A percentile compares a stretch with the other conserved stretches of the same genome.
These are phyloP conservation scores for Tuber calosporum DNA, from an alignment of 495 filamentous ascomycete species.

Conservation along the genomic window DNA sequence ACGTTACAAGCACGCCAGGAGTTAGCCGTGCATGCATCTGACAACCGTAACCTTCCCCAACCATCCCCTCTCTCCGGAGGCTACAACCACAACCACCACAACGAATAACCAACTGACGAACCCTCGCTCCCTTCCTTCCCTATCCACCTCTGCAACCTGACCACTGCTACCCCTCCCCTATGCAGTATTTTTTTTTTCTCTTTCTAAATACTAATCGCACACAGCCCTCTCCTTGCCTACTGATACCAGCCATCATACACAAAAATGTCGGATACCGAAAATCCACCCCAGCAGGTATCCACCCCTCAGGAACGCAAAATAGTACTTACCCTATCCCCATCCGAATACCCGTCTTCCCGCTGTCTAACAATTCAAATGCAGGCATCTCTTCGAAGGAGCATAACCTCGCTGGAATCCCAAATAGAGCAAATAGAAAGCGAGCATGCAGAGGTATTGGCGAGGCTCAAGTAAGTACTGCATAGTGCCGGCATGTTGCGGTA, in stretches of 20 bases:
- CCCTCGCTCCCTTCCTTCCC: not conserved
- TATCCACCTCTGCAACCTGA: not conserved
- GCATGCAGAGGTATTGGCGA: not conserved
- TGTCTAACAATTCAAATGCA: not conserved
- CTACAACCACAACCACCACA: not conserved
- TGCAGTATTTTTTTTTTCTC: too few relatives aligned
- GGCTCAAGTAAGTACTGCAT: not conserved
- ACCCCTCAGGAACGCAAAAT: conserved; percentile 1
- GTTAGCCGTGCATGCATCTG: not conserved
- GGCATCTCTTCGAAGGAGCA: not conserved
- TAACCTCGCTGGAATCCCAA: not conserved
- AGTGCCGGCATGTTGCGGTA: not conserved
- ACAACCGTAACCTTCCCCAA: not conserved
- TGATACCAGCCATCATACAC: not conserved
- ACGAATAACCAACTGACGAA: not conserved
- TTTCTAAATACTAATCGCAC: not conserved
- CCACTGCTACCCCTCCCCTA: not conserved
- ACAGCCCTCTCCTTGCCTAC: not conserved
- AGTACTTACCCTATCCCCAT: not conserved
- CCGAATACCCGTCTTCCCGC: conserved; percentile 2
- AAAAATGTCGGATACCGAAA: not conserved
- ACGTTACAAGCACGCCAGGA: too few relatives aligned
- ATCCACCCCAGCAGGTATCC: not conserved
- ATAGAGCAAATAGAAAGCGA: not conserved
- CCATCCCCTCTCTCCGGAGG: not conserved